phyloP scores from a whole-genome alignment of 2,329 filamentous ascomycete genomes.

The Cytospora piceae region DNA sequence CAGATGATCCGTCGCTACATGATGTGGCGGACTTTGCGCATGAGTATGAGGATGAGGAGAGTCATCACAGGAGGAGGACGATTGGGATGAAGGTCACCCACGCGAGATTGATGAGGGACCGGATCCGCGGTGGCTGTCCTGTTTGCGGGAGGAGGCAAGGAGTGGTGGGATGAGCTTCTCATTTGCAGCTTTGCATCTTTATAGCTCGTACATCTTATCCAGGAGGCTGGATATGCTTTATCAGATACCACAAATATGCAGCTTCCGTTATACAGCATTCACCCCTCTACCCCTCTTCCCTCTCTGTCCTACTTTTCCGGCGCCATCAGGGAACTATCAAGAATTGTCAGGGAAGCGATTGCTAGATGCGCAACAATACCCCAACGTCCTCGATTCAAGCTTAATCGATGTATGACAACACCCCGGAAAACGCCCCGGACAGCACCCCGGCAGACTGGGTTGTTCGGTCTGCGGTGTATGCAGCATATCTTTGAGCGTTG shows the following conservation, averaged over 20 bases:
- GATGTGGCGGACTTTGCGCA: slow-evolving; percentile 52
- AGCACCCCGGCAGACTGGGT: slow-evolving; percentile 13
- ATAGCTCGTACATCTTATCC: slow-evolving; percentile 11
- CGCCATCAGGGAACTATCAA: background rate
- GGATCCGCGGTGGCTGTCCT: slow-evolving; percentile 67
- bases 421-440: background rate
- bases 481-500: background rate
- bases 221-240: background rate
- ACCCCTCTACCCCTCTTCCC: background rate
- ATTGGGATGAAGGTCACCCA: slow-evolving; percentile 88
- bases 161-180: slow-evolving; percentile 26
- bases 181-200: background rate
- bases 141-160: slow-evolving; percentile 51
- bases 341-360: background rate
- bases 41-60: slow-evolving; percentile 48
- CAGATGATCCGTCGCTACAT: slow-evolving; percentile 43
- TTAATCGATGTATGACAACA: background rate
- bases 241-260: slow-evolving; percentile 24
- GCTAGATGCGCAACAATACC: background rate
- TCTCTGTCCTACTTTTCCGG: background rate
- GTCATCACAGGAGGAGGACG: slow-evolving; percentile 56
- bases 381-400: background rate
- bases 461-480: background rate
- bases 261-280: background rate
- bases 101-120: slow-evolving; percentile 75